Percentiles rank a stretch among this genome's conserved stretches.
Conservation (phyloP, 768 basidiomycete species). For the Cystobasidium tubakii region DNA sequence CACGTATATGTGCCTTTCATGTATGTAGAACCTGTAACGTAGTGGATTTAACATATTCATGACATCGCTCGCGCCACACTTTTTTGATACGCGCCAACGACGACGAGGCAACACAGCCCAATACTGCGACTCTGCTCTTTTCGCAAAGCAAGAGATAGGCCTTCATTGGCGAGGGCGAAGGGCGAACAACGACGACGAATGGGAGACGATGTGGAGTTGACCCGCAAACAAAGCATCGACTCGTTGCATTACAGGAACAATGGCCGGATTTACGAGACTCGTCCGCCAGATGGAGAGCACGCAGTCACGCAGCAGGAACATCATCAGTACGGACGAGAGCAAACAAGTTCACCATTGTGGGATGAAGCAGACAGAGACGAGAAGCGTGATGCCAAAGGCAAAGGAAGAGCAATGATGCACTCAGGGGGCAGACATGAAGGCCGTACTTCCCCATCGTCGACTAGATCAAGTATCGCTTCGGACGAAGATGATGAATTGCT, state of each 20-base stretch:
- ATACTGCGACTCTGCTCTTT: no score
- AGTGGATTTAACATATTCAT: no score
- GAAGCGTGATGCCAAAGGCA: neutral
- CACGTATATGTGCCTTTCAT: no score
- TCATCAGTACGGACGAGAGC: neutral
- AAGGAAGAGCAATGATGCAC: neutral
- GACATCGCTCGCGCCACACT: no score
- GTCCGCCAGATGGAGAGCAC: neutral
- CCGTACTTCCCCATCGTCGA: neutral
- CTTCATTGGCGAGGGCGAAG: neutral
- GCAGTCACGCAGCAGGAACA: neutral
- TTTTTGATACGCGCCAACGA: no score
- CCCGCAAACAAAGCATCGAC: neutral
- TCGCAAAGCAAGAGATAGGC: neutral
- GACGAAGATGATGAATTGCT: conserved; percentile 30
- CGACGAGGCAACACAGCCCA: no score
- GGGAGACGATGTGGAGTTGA: neutral
- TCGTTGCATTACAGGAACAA: neutral
- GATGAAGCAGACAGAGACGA: neutral
- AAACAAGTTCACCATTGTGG: neutral
- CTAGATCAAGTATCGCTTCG: neutral
- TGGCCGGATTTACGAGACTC: neutral
- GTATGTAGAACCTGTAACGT: no score
- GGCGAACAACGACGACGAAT: conserved; percentile 1
- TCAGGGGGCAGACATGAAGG: neutral